These are phyloP conservation scores for Alternaria triticina DNA, from an alignment of 2,329 filamentous ascomycete species.

Conservation along the genomic window DNA sequence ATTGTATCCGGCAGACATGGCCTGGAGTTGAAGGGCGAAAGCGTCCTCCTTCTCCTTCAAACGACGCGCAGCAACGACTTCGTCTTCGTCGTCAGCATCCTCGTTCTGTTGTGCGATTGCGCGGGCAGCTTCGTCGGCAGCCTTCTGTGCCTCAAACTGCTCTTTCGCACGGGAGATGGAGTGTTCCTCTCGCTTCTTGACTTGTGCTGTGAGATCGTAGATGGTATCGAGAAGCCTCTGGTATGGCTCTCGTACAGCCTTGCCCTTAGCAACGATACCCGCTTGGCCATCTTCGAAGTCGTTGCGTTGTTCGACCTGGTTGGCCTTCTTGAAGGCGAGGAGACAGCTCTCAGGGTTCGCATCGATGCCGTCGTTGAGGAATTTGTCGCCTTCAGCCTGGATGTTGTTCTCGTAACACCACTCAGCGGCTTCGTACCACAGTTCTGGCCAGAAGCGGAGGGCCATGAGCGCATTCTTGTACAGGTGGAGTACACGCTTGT, in stretches of 20 bases:
- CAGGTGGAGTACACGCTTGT: constrained; percentile 81
- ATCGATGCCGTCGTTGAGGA: constrained; percentile 80
- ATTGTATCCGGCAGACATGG: constrained; percentile 69
- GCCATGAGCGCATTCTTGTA: constrained; percentile 96
- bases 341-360: constrained; percentile 95
- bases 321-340: constrained; percentile 86
- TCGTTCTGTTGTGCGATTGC: constrained; percentile 49
- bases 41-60: constrained; percentile 58
- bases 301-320: constrained; percentile 81
- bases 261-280: constrained; percentile 67
- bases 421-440: constrained; percentile 94
- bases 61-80: constrained; percentile 47
- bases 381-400: constrained; percentile 74
- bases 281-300: constrained; percentile 79
- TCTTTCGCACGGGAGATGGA: constrained; percentile 63
- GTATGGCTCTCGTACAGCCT: constrained; percentile 81
- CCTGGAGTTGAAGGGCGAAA: constrained; percentile 62
- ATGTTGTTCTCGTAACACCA: constrained; percentile 86
- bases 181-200: constrained; percentile 69
- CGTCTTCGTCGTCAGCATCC: constrained; percentile 63
- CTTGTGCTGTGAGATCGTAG: constrained; percentile 83
- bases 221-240: constrained; percentile 82
- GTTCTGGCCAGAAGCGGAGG: constrained; percentile 90
- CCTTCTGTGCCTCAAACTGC: constrained; percentile 56
- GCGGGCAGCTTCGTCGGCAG: constrained; percentile 49